A percentile compares a stretch with the other conserved stretches of the same genome.
phyloP scores from a whole-genome alignment of 2,329 filamentous ascomycete species.

The Aureobasidium pullulans region DNA sequence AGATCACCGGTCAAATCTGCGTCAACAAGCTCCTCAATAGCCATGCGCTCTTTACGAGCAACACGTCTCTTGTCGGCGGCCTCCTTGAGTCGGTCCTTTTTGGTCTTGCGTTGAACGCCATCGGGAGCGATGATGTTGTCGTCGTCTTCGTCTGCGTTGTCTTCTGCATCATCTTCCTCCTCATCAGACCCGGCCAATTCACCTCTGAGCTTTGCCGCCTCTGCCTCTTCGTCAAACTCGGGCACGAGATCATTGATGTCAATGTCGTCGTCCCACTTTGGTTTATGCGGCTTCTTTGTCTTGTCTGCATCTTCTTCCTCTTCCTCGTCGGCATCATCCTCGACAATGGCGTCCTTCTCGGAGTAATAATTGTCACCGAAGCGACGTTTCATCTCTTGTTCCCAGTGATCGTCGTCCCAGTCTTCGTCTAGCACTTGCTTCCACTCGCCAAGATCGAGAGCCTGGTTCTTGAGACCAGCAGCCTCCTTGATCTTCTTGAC shows the following conservation, averaged over 20 bases:
- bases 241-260: slow-evolving; percentile 89
- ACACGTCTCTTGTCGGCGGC: slow-evolving; percentile 57
- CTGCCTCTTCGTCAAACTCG: slow-evolving; percentile 62
- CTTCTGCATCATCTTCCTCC: slow-evolving; percentile 34
- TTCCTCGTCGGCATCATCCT: slow-evolving; percentile 29
- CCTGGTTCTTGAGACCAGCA: slow-evolving; percentile 62
- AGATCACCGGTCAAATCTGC: slow-evolving; percentile 68
- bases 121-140: slow-evolving; percentile 31
- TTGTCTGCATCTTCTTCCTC: slow-evolving; percentile 51
- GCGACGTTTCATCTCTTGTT: slow-evolving; percentile 76
- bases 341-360: slow-evolving; percentile 41
- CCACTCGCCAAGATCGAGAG: slow-evolving; percentile 71
- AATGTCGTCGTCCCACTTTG: slow-evolving; percentile 93
- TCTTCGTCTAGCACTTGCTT: slow-evolving; percentile 74
- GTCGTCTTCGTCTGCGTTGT: slow-evolving; percentile 34
- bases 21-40: slow-evolving; percentile 81
- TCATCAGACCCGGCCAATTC: slow-evolving; percentile 37
- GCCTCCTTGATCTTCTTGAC: slow-evolving; percentile 82
- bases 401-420: slow-evolving; percentile 87
- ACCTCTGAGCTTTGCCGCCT: slow-evolving; percentile 41
- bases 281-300: slow-evolving; percentile 81
- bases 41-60: slow-evolving; percentile 71
- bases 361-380: slow-evolving; percentile 93
- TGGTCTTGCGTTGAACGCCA: slow-evolving; percentile 29
- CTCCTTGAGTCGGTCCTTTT: slow-evolving; percentile 38